Evolutionary conservation across 768 basidiomycete species (phyloP).

Genomic region (Neoboletus magnificus): DNA sequence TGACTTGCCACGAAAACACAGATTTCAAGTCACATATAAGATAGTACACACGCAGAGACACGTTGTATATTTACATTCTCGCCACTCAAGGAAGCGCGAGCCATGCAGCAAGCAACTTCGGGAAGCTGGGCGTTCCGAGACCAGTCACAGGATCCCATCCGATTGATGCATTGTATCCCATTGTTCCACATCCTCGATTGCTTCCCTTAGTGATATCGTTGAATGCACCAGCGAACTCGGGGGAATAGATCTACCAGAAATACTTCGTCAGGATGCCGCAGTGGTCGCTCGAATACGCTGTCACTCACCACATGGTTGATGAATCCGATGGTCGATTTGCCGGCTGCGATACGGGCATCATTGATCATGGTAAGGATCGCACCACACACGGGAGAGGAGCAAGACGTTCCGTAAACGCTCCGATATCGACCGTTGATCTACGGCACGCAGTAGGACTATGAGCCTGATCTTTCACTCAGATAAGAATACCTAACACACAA

Average conservation of each 20-base stretch:
- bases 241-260: slow-evolving; percentile 17
- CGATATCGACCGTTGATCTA: slow-evolving; percentile 38
- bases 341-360: slow-evolving; percentile 33
- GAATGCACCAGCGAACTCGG: slow-evolving; percentile 12
- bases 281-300: slow-evolving; percentile 13
- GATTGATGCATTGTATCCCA: slow-evolving; percentile 22
- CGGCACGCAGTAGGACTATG: neutral
- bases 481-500: slow-evolving; percentile 3
- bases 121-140: slow-evolving; percentile 45
- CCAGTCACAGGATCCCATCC: slow-evolving; percentile 37
- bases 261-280: neutral
- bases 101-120: slow-evolving; percentile 44
- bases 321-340: slow-evolving; percentile 36
- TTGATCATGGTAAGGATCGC: slow-evolving; percentile 37
- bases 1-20: too few species aligned
- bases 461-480: neutral
- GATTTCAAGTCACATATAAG: too few species aligned
- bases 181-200: slow-evolving; percentile 31
- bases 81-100: slow-evolving; percentile 34
- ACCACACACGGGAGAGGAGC: slow-evolving; percentile 30
- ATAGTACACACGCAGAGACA: too few species aligned
- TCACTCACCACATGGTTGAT: slow-evolving; percentile 46
- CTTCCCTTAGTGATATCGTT: slow-evolving; percentile 20
- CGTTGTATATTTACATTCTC: too few species aligned
- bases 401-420: slow-evolving; percentile 33